Evolutionary conservation across 768 basidiomycete genomes (phyloP).

Genomic region (Daedaleopsis sinensis): DNA sequence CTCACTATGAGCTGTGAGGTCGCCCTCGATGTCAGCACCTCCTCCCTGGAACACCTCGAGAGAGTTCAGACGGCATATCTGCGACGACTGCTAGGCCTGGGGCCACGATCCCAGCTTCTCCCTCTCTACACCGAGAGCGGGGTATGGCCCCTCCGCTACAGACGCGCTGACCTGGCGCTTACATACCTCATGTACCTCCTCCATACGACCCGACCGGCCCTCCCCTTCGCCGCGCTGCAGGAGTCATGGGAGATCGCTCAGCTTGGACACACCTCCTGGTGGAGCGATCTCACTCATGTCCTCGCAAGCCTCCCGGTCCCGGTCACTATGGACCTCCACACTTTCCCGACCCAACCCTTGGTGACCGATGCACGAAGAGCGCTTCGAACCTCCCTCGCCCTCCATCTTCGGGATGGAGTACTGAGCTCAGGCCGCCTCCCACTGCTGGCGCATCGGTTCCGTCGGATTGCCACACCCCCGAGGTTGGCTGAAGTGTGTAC

Average conservation of each 20-base stretch:
- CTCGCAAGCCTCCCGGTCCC: neutral
- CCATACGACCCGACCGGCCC: neutral
- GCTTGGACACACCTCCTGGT: neutral
- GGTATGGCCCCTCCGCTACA: neutral
- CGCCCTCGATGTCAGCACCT: neutral
- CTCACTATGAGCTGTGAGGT: slow-evolving; percentile 2
- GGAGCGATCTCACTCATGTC: neutral
- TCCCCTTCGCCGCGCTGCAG: neutral
- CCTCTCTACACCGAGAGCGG: neutral
- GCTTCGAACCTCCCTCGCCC: too few relatives aligned
- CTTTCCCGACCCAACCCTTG: neutral
- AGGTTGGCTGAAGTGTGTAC: too few relatives aligned
- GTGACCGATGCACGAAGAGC: neutral
- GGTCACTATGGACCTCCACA: neutral
- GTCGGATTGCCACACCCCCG: too few relatives aligned
- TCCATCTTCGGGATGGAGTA: too few relatives aligned
- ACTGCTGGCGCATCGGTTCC: too few relatives aligned
- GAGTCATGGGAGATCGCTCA: neutral
- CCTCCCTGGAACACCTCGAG: too few relatives aligned
- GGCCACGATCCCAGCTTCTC: too few relatives aligned
- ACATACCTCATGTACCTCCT: neutral
- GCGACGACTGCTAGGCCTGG: too few relatives aligned
- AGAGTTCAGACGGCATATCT: too few relatives aligned
- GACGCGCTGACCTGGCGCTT: neutral
- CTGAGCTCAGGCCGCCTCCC: too few relatives aligned